phyloP scores from a whole-genome alignment of 2,329 filamentous ascomycete genomes.

The Claviceps paspali region DNA sequence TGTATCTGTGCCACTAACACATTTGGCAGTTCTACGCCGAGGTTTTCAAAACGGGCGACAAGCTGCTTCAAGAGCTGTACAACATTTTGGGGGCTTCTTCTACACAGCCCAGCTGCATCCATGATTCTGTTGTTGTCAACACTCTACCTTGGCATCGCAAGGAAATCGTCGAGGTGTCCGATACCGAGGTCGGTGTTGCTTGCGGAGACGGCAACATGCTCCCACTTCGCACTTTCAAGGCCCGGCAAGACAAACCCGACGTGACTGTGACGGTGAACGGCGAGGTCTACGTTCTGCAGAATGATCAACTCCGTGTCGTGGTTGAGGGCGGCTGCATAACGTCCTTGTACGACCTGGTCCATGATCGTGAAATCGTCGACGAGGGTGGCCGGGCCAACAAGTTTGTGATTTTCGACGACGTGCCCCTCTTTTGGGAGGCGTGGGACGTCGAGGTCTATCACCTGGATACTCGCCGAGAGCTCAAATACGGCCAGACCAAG shows the following conservation, averaged over 20 bases:
- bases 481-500: constrained; percentile 50
- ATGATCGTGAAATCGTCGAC: constrained; percentile 63
- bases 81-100: constrained; percentile 48
- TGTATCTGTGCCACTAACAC: constrained; percentile 10
- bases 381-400: constrained; percentile 69
- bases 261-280: constrained; percentile 36
- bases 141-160: constrained; percentile 75
- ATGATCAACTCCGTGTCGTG: constrained; percentile 58
- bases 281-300: constrained; percentile 62
- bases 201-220: constrained; percentile 40
- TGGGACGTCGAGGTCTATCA: constrained; percentile 98
- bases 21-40: constrained; percentile 55
- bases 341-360: constrained; percentile 63
- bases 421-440: constrained; percentile 92
- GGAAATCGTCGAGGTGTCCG: constrained; percentile 53
- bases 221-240: constrained; percentile 33
- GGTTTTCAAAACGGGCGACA: constrained; percentile 63
- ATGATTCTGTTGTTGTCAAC: constrained; percentile 53
- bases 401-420: constrained; percentile 90
- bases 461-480: constrained; percentile 67
- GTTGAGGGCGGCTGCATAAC: constrained; percentile 65
- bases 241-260: constrained; percentile 25
- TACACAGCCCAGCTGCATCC: constrained; percentile 22
- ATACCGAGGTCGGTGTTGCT: constrained; percentile 36
- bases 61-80: constrained; percentile 55